Conservation (phyloP, 169 alveolate species). For the Eimeria maxima region DNA sequence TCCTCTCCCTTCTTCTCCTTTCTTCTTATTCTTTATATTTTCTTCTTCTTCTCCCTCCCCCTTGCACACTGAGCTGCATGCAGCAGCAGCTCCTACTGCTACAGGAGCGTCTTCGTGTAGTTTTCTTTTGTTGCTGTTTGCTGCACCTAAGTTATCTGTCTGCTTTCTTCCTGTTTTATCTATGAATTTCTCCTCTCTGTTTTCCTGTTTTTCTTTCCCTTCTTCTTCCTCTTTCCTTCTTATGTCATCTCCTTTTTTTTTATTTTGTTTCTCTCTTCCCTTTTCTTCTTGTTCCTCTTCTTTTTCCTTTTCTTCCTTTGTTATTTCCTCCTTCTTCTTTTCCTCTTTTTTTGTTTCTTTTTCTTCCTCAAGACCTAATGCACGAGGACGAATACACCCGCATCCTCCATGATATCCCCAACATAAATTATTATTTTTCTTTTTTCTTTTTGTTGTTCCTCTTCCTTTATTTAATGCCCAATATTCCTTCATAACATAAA, state of each 20-base stretch:
- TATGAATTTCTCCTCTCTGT: too few relatives aligned
- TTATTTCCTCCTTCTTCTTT: neutral
- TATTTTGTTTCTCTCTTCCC: too few relatives aligned
- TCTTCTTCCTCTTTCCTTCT: too few relatives aligned
- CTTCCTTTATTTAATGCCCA: neutral
- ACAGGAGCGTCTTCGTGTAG: neutral
- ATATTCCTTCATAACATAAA: neutral
- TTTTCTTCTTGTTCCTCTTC: too few relatives aligned
- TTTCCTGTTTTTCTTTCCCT: too few relatives aligned
- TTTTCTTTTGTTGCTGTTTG: neutral
- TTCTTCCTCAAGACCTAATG: neutral
- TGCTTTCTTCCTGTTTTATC: neutral
- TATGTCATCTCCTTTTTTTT: too few relatives aligned
- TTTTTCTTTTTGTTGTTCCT: too few relatives aligned
- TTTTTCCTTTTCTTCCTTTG: too few relatives aligned
- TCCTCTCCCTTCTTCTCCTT: neutral
- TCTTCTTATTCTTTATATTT: neutral
- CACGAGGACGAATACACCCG: slow-evolving; percentile 48
- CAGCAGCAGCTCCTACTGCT: neutral
- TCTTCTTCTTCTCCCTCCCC: neutral
- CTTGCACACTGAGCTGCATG: neutral
- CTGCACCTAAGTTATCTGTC: neutral
- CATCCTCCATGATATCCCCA: slow-evolving; percentile 49
- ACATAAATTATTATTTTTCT: neutral
- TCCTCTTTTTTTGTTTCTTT: neutral